A percentile compares a stretch with the other conserved stretches of the same genome.
These are phyloP conservation scores for Termitomyces sp. DNA, from an alignment of 768 basidiomycete species.

Conservation along the genomic window DNA sequence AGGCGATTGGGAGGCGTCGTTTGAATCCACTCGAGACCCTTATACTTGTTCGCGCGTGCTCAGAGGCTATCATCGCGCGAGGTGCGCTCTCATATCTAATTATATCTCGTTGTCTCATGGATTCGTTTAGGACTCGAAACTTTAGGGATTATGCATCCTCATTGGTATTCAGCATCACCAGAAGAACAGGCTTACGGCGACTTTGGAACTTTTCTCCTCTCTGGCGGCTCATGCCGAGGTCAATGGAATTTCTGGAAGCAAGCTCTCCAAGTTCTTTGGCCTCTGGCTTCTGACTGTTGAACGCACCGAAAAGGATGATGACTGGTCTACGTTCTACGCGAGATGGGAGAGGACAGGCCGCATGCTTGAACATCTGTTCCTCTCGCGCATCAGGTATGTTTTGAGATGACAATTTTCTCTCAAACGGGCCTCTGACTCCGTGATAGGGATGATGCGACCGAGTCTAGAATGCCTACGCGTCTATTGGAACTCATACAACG, in stretches of 20 bases:
- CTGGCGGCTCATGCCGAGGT: constrained; percentile 67
- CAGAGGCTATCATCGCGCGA: constrained; percentile 56
- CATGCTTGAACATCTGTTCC: constrained; percentile 71
- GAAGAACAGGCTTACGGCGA: constrained; percentile 54
- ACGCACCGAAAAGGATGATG: constrained; percentile 42
- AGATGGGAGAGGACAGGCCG: constrained; percentile 73
- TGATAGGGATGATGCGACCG: constrained; percentile 51
- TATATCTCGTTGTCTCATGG: constrained; percentile 6
- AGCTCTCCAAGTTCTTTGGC: constrained; percentile 66
- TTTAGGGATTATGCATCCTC: constrained; percentile 80
- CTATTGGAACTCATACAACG: constrained; percentile 62
- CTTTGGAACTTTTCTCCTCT: constrained; percentile 59
- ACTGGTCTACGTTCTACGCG: constrained; percentile 61
- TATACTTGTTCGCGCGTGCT: constrained; percentile 58
- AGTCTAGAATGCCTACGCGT: constrained; percentile 57
- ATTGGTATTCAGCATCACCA: constrained; percentile 74
- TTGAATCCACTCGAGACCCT: constrained; percentile 61
- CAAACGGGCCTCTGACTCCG: background rate
- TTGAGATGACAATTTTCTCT: background rate
- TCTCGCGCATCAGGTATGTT: constrained; percentile 62
- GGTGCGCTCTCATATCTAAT: constrained; percentile 36
- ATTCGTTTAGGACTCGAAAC: constrained; percentile 63
- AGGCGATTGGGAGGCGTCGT: constrained; percentile 48
- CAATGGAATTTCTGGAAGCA: constrained; percentile 74
- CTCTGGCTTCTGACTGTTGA: constrained; percentile 61